Base-by-base conservation (phyloP, 495 filamentous ascomycete genomes). In the Jackrogersella minutella region DNA sequence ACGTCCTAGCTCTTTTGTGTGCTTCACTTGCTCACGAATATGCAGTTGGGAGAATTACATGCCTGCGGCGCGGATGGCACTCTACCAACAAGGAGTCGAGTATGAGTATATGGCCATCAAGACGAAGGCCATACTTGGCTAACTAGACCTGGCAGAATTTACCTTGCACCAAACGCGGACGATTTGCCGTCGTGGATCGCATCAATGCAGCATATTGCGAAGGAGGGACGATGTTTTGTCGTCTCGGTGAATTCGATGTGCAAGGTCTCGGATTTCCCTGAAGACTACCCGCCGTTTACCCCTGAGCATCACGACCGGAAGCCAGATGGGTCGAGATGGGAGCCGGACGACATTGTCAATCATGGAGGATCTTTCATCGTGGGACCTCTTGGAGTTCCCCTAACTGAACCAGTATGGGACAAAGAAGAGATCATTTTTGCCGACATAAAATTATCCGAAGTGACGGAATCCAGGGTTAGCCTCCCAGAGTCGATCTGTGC, bases 191-290 rank as follows among this genome's bases (percentile, higher is more conserved):
- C 72, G 8, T 80, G 76, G 78, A 66, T 73, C 33, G 77, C 76
- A 6, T 77, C 78, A 4, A 79, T 80, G 77, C 78, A 79, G 58
- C 78, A 80, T 59, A 80, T 80, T 16, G 78, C 78, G 14, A 80
- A 79, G 58, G 78, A 80, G 24, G 78, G 78, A 24, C 71, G 77
- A 37, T 79, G 77, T 44, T 80, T 78, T 51, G 77, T 80, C 14
- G 74, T 80, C 2, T 77, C 76, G 5, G 74, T 78, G 31, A 80
- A 80, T 44, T 72, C 74, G 24, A 64, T 79, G 52, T 75, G 70
- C 47, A 78, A 61, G 49, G 77, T 80, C n/a, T 76, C 78, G 0
- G 78, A 80, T 58, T 80, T 80, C 46, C 78, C 78, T 0, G 14
- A 59, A 1, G 78, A 80, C 31, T 80, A 80, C 53, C 78, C 78